Percentiles rank a stretch among this genome's conserved stretches.
These are phyloP conservation scores for Flaveria ramosissima DNA, from an alignment of 129 eudicot genomes.

Conservation along the genomic window DNA sequence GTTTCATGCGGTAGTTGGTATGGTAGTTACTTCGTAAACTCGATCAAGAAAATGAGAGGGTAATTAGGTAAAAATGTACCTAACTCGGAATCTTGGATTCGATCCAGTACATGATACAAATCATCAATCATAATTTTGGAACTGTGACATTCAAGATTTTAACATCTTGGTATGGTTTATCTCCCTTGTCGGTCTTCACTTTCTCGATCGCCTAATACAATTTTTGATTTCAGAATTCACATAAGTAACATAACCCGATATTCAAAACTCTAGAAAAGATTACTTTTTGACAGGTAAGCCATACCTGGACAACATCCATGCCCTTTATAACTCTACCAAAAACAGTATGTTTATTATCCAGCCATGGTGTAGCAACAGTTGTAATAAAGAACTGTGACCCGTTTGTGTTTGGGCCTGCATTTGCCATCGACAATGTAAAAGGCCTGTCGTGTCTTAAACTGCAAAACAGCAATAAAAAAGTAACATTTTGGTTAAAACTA, in stretches of 20 bases:
- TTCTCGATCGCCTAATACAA: slow-evolving; percentile 74
- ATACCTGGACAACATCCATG: slow-evolving; percentile 99
- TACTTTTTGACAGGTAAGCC: not conserved
- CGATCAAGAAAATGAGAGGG: not conserved
- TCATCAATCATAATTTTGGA: slow-evolving; percentile 60
- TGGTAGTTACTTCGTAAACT: not conserved
- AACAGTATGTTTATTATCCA: slow-evolving; percentile 99
- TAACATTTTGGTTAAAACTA: not conserved
- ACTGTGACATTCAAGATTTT: slow-evolving; percentile 88
- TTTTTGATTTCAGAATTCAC: not conserved
- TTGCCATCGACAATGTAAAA: slow-evolving; percentile 96
- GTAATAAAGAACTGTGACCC: slow-evolving; percentile 99
- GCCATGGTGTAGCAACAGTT: slow-evolving; percentile 99
- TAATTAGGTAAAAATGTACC: slow-evolving; percentile 18
- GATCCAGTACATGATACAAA: slow-evolving; percentile 10
- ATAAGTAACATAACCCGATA: not conserved
- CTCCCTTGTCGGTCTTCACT: slow-evolving; percentile 91
- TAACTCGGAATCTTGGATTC: slow-evolving; percentile 14
- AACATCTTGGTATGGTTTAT: slow-evolving; percentile 93
- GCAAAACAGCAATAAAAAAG: slow-evolving; percentile 30
- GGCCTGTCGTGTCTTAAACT: slow-evolving; percentile 99
- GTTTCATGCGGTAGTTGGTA: too few relatives aligned
- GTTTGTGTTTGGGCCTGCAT: slow-evolving; percentile 96
- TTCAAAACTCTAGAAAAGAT: not conserved
- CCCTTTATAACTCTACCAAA: slow-evolving; percentile 96